These are phyloP conservation scores for Curvularia lunata DNA, from an alignment of 2,329 filamentous ascomycete species.

Conservation along the genomic window DNA sequence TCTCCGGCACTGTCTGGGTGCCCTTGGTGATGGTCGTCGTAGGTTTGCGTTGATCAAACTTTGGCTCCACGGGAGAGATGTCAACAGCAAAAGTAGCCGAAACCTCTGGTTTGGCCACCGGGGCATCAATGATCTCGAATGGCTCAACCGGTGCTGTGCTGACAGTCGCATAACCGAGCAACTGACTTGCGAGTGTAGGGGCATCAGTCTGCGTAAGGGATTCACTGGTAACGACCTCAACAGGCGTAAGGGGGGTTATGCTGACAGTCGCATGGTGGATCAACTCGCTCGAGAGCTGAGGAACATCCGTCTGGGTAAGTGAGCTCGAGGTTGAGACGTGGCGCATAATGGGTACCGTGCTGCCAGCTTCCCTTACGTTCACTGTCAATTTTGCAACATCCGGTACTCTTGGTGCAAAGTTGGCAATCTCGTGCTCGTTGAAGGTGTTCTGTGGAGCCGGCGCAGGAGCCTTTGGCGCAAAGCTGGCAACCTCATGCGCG, in stretches of 20 bases:
- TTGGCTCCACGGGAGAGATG: constrained; percentile 9
- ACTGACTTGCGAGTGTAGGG: constrained; percentile 7
- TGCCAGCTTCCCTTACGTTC: constrained; percentile 7
- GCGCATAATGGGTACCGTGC: constrained; percentile 9
- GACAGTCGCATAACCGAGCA: constrained; percentile 2
- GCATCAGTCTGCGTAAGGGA: constrained; percentile 14
- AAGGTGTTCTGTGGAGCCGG: background rate
- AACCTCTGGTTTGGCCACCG: background rate
- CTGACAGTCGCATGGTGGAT: background rate
- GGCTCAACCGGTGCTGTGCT: constrained; percentile 2
- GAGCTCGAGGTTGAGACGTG: constrained; percentile 1
- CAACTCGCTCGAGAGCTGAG: constrained; percentile 5
- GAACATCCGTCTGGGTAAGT: constrained; percentile 14
- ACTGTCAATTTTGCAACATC: background rate
- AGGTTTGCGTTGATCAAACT: background rate
- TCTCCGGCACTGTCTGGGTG: constrained; percentile 7
- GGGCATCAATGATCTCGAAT: background rate
- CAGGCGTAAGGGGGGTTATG: background rate
- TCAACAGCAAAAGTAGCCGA: background rate
- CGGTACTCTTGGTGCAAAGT: constrained; percentile 4
- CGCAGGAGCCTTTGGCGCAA: background rate
- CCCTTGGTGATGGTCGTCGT: background rate
- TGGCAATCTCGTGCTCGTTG: constrained; percentile 1
- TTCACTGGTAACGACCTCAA: background rate
- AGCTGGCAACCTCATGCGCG: background rate